phyloP scores from a whole-genome alignment of 2,329 filamentous ascomycete species.

The Pseudogymnoascus sp. region DNA sequence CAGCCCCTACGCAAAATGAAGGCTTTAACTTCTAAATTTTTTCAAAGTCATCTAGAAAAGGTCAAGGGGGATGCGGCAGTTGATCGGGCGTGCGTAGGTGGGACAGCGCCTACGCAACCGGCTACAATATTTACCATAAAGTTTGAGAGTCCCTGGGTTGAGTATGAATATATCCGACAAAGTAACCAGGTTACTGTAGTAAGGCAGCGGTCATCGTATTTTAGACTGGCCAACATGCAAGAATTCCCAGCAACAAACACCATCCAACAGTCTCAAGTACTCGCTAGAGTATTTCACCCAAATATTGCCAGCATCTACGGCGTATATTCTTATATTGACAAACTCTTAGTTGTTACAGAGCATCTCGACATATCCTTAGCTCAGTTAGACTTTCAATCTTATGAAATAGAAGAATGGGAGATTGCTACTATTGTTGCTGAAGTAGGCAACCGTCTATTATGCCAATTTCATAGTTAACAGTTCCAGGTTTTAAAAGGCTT shows the following conservation, averaged over 20 bases:
- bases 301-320: constrained; percentile 6
- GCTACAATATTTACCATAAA: neutral
- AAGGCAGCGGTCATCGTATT: neutral
- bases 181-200: neutral
- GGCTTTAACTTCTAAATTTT: neutral
- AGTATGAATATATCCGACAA: neutral
- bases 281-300: neutral
- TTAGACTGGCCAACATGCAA: constrained; percentile 4
- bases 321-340: constrained; percentile 6
- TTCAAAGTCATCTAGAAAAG: neutral
- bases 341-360: neutral
- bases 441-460: neutral
- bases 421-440: neutral
- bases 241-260: neutral
- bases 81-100: neutral
- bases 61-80: neutral
- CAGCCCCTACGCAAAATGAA: neutral
- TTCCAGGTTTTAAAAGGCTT: neutral
- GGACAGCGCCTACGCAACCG: neutral
- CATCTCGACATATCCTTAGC: constrained; percentile 7
- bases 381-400: constrained; percentile 2
- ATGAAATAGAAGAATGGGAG: constrained; percentile 6
- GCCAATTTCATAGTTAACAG: neutral
- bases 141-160: neutral
- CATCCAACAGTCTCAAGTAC: neutral